Base-by-base conservation (phyloP, 2,329 filamentous ascomycete species). In the Cladorrhinum sp. region DNA sequence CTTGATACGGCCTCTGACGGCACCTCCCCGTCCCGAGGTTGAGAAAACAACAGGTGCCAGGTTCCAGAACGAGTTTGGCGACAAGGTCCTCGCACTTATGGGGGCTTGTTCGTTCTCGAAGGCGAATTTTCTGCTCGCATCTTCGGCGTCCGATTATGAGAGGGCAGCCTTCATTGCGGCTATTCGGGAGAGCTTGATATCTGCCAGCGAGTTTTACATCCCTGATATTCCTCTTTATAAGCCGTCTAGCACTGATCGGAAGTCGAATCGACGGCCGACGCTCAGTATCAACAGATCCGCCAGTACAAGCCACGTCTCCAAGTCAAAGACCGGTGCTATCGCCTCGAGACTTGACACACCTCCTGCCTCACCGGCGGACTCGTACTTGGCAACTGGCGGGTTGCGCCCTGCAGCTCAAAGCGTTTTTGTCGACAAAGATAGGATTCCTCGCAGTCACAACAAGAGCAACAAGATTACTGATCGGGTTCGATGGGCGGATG, bases 111-210 rank as follows among this genome's bases (percentile, higher is more conserved):
- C 42, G 64, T 77, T 82, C 24, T 78, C 80, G 1, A 80, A 80
- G 59, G 82, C 81, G 48, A 83, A 87, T 68, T 85, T 82, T 65
- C 74, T 86, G 9, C 75, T 88, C 23, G 80, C 82, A 0, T 82
- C 81, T 2, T 78, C 77, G 1, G 85, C 85, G 2, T 81, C 76
- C 7, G 79, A 82, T 14, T 68, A 74, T 2, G 84, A 87, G 65
- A 80, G 86, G 33, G 75, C 79, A 0, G 78, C 74, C 0, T 84
- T 87, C 62, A 75, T 87, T 28, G 77, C 78, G 0, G 76, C 77
- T 0, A 80, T 88, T 18, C 79, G 80, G 67, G 79, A 79, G 58
- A 76, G 79, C 18, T 73, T 84, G 2, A 71, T 77, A 10, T 73
- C 76, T n/a, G 75, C 75, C 49, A 79, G 77, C 8, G 57, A 73